These are phyloP conservation scores for Globisporangium ultimum DNA, from an alignment of 352 stramenopile genomes.

Conservation along the genomic window DNA sequence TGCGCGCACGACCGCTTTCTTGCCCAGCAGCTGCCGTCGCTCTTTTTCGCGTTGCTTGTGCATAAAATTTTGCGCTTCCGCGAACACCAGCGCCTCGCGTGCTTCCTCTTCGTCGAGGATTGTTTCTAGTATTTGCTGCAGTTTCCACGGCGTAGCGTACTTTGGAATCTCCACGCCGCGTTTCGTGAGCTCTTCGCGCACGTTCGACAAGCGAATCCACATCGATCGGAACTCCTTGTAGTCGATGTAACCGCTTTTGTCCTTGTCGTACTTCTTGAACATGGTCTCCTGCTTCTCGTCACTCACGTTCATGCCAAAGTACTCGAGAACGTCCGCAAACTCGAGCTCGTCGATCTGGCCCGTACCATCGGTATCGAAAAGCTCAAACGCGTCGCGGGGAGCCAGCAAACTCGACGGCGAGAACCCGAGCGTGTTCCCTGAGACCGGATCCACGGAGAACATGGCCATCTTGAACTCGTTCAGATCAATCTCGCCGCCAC, in stretches of 20 bases:
- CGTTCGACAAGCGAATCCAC: conserved; percentile 82
- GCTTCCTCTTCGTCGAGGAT: conserved; percentile 90
- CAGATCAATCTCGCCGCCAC: conserved; percentile 88
- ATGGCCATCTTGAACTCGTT: conserved; percentile 93
- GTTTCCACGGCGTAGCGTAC: conserved; percentile 71
- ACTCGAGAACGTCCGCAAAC: conserved; percentile 93
- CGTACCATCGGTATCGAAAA: conserved; percentile 89
- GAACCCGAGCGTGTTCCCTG: conserved; percentile 77
- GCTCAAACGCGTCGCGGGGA: conserved; percentile 89
- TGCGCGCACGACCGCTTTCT: conserved; percentile 57
- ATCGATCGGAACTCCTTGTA: conserved; percentile 94
- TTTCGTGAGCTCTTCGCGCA: conserved; percentile 82
- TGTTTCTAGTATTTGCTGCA: conserved; percentile 86
- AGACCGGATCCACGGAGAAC: conserved; percentile 89
- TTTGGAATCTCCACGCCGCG: conserved; percentile 87
- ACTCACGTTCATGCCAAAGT: conserved; percentile 85
- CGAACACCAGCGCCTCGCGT: conserved; percentile 69
- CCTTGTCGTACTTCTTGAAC: conserved; percentile 92
- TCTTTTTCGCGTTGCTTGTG: conserved; percentile 77
- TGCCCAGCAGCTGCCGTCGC: conserved; percentile 31
- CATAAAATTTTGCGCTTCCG: conserved; percentile 72
- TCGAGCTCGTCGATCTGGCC: conserved; percentile 92
- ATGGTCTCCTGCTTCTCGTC: conserved; percentile 90
- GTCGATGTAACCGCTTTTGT: conserved; percentile 90
- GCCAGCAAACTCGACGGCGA: conserved; percentile 75